Evolutionary conservation across 1,284 basidiomycete genomes (phyloP).

Genomic region (Sphaerobolus stellatus): DNA sequence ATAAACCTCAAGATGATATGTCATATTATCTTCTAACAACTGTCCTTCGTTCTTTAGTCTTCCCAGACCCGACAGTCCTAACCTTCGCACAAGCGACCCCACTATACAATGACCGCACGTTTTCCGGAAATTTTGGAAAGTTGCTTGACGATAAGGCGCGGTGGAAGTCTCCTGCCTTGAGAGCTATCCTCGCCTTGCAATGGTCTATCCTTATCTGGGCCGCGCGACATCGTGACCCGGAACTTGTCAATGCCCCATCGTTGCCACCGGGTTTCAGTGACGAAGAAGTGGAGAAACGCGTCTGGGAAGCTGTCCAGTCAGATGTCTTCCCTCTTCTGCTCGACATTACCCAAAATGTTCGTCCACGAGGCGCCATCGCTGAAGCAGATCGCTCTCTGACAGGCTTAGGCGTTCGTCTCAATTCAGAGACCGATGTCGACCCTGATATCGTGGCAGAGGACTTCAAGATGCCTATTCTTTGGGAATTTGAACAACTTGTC

Average conservation of each 20-base stretch:
- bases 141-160: constrained; percentile 20
- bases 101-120: constrained; percentile 19
- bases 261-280: constrained; percentile 58
- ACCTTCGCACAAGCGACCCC: constrained; percentile 2
- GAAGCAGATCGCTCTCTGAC: constrained; percentile 19
- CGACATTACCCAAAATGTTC: constrained; percentile 27
- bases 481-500: constrained; percentile 71
- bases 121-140: constrained; percentile 23
- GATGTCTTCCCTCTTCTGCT: constrained; percentile 81
- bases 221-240: constrained; percentile 64
- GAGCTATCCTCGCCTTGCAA: constrained; percentile 75
- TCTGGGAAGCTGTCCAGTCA: constrained; percentile 79
- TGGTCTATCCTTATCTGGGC: constrained; percentile 82
- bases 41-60: constrained; percentile 67
- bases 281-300: constrained; percentile 76
- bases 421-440: constrained; percentile 6
- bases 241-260: constrained; percentile 56
- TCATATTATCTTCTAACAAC: constrained; percentile 72
- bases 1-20: constrained; percentile 62
- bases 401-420: constrained; percentile 5
- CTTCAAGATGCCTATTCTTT: constrained; percentile 64
- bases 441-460: constrained; percentile 40
- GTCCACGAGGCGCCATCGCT: constrained; percentile 11
- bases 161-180: constrained; percentile 77
- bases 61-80: constrained; percentile 43